These are phyloP conservation scores for Geotrichum fermentans DNA, from an alignment of 1,139 yeast genomes.

Conservation along the genomic window DNA sequence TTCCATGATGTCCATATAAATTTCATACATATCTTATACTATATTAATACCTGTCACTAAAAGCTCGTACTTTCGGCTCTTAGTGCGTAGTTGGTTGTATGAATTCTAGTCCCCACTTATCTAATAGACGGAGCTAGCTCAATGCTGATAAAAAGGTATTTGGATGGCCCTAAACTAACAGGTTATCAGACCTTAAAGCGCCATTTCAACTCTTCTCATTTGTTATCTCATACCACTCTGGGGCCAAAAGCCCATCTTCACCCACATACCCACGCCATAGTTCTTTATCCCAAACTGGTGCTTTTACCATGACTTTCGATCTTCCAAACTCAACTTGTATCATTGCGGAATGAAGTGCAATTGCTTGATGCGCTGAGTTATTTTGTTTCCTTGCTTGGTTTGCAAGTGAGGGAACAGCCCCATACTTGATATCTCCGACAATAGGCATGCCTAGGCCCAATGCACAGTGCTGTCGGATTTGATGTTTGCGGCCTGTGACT, in stretches of 20 bases:
- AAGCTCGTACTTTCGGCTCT: too few relatives aligned
- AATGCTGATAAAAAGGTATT: too few relatives aligned
- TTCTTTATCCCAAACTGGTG: constrained; percentile 5
- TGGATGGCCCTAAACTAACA: too few relatives aligned
- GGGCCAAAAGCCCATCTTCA: not conserved
- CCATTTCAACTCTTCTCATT: too few relatives aligned
- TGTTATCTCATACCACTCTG: too few relatives aligned
- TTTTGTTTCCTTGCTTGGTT: not conserved
- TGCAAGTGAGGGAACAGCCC: not conserved
- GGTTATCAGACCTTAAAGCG: too few relatives aligned
- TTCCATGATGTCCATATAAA: too few relatives aligned
- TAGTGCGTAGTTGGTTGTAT: too few relatives aligned
- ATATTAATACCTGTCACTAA: too few relatives aligned
- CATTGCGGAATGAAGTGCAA: constrained; percentile 17
- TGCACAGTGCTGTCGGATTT: constrained; percentile 40
- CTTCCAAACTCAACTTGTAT: constrained; percentile 7
- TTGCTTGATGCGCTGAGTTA: not conserved
- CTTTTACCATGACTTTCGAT: not conserved
- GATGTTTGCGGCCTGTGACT: constrained; percentile 46
- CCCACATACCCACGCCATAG: constrained; percentile 5
- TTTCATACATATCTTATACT: too few relatives aligned
- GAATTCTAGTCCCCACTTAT: too few relatives aligned
- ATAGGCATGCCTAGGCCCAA: constrained; percentile 28
- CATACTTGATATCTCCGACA: constrained; percentile 26
- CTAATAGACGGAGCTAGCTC: too few relatives aligned